Evolutionary conservation across 75 land plant species (phyloP), one percentile per base, ranked within the genome.

Genomic region (Cryptomeria japonica): DNA sequence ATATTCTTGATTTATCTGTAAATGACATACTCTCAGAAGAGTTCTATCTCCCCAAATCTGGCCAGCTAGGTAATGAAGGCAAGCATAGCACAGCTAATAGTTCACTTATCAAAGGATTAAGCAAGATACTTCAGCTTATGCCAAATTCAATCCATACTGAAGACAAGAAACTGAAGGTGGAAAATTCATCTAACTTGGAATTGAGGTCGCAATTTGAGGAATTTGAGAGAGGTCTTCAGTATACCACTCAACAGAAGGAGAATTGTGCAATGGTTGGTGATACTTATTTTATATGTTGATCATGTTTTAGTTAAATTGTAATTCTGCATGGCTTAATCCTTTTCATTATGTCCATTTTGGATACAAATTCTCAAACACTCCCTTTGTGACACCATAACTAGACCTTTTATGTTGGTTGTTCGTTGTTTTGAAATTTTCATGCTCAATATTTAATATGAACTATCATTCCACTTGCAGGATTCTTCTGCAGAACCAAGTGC

Each of bases 381-480:
- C 15, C 37, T 6, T 78, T 19, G 42, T 82, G 84, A 44, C 32
- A 0, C 31, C 13, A 44, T 28, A 82, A 4, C 12, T 44, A 44
- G 25, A 82, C 14, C 31, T 44, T 28, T 25, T 11, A 44, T 31
- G 25, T 13, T 42, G 32, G 12, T 32, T 44, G 36, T 44, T 82
- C 3, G 22, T 82, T 82, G 84, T 82, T 80, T 44, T 82, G 28
- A 11, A 82, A 82, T 44, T 82, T 44, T 28, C 31, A 82, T 25
- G 51, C 47, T 82, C 31, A 10, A 42, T 82, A 47, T 82, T 82
- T 82, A 44, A 44, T 47, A 28, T 82, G n/a, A 41, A 42, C 25
- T 82, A 25, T 82, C 49, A 22, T 82, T 82, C 1, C 41, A 78
- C 51, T 82, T 82, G n/a, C 84, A 82, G 84, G 51, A 38, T 82